phyloP scores from a whole-genome alignment of 306 rosid genomes.

The Potentilla sterilis region DNA sequence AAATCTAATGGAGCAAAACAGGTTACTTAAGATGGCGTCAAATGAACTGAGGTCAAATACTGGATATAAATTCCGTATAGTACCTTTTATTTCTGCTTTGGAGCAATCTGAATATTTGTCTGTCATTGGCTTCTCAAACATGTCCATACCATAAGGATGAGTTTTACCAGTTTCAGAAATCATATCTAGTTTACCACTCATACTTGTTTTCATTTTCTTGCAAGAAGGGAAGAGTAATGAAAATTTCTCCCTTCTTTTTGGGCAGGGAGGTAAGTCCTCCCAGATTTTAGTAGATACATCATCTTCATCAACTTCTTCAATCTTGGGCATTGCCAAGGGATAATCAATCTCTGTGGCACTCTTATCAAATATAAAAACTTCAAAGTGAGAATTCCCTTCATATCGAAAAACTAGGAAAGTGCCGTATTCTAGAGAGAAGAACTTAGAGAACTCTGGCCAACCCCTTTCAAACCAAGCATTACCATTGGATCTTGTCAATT shows the following conservation, averaged over 20 bases:
- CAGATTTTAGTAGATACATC: neutral
- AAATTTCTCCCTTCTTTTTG: neutral
- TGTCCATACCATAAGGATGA: neutral
- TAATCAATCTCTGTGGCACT: slow-evolving; percentile 11
- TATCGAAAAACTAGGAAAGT: slow-evolving; percentile 15
- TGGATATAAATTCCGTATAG: neutral
- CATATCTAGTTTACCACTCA: neutral
- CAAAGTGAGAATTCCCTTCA: neutral
- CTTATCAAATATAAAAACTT: slow-evolving; percentile 11
- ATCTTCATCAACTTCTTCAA: neutral
- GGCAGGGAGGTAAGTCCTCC: neutral
- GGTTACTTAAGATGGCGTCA: neutral
- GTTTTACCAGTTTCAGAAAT: neutral
- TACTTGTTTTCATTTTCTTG: slow-evolving; percentile 1
- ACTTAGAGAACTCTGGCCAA: slow-evolving; percentile 17
- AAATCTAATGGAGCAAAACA: neutral
- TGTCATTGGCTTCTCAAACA: neutral
- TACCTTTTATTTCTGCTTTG: neutral
- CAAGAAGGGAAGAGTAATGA: neutral
- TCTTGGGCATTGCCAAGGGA: neutral
- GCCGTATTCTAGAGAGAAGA: neutral
- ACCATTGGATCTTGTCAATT: neutral
- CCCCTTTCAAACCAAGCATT: slow-evolving; percentile 17
- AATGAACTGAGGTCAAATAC: neutral
- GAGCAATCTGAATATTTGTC: neutral